A percentile compares a stretch with the other conserved stretches of the same genome.
These are phyloP conservation scores for Jamesozyma jinghongensis DNA, from an alignment of 805 yeast species.

Conservation along the genomic window DNA sequence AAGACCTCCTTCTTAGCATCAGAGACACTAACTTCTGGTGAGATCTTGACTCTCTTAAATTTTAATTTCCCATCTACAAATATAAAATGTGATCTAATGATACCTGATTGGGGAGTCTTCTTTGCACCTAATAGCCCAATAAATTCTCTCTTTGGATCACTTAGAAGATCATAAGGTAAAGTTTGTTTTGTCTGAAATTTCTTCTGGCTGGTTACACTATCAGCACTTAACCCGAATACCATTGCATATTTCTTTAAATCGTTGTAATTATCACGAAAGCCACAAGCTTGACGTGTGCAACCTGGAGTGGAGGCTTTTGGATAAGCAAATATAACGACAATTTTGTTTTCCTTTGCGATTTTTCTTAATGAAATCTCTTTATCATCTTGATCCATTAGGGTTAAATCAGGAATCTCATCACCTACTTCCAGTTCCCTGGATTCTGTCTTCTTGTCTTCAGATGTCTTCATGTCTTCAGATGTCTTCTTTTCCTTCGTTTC, in stretches of 20 bases:
- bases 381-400: slow-evolving; percentile 62
- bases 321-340: slow-evolving; percentile 60
- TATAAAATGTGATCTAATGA: slow-evolving; percentile 86
- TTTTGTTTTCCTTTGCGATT: slow-evolving; percentile 33
- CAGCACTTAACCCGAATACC: slow-evolving; percentile 79
- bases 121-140: slow-evolving; percentile 75
- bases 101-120: slow-evolving; percentile 60
- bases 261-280: slow-evolving; percentile 62
- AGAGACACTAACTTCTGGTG: slow-evolving; percentile 49
- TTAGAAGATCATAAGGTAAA: slow-evolving; percentile 62
- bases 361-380: slow-evolving; percentile 43
- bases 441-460: neutral
- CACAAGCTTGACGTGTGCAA: slow-evolving; percentile 90
- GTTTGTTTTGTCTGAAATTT: slow-evolving; percentile 63
- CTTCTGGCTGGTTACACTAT: slow-evolving; percentile 68
- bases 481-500: slow-evolving; percentile 2
- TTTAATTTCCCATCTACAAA: slow-evolving; percentile 66
- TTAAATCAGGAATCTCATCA: slow-evolving; percentile 56
- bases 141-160: slow-evolving; percentile 65
- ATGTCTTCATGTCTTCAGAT: slow-evolving; percentile 3
- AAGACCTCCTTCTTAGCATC: slow-evolving; percentile 53
- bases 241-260: slow-evolving; percentile 33
- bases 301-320: slow-evolving; percentile 95
- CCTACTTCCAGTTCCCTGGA: slow-evolving; percentile 39
- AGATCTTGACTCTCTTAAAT: slow-evolving; percentile 32